phyloP scores from a whole-genome alignment of 495 filamentous ascomycete species.

The Oidiodendron maius region DNA sequence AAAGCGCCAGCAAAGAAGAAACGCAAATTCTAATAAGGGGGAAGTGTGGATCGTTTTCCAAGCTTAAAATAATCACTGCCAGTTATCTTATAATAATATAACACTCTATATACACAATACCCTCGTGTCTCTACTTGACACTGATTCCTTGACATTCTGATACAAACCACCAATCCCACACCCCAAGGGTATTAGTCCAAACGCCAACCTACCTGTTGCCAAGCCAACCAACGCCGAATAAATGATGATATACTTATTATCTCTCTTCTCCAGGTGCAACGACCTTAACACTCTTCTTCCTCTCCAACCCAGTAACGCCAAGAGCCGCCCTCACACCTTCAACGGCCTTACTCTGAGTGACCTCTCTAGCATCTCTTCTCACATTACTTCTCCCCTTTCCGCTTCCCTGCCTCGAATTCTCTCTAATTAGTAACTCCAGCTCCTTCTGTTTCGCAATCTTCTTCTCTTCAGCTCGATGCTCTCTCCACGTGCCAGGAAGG shows the following conservation, averaged over 20 bases:
- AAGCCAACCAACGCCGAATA: too few relatives aligned
- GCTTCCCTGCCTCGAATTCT: slow-evolving; percentile 29
- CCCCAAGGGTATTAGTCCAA: slow-evolving; percentile 5
- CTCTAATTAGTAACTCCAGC: slow-evolving; percentile 33
- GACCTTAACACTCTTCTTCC: slow-evolving; percentile 52
- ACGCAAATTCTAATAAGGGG: slow-evolving; percentile 47
- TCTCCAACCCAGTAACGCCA: slow-evolving; percentile 29
- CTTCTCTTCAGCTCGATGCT: slow-evolving; percentile 29
- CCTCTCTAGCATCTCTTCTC: slow-evolving; percentile 22
- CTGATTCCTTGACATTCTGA: too few relatives aligned
- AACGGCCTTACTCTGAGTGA: slow-evolving; percentile 44
- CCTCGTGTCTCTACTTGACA: background rate
- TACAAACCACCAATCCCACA: background rate
- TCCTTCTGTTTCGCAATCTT: slow-evolving; percentile 26
- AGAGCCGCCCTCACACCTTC: slow-evolving; percentile 42
- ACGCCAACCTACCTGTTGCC: background rate
- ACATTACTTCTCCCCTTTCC: slow-evolving; percentile 14
- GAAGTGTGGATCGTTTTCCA: background rate
- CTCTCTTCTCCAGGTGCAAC: slow-evolving; percentile 25
- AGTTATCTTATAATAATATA: too few relatives aligned
- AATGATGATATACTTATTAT: too few relatives aligned
- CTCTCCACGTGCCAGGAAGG: slow-evolving; percentile 54
- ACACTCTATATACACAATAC: background rate
- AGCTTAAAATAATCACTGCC: too few relatives aligned
- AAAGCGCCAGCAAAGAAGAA: slow-evolving; percentile 65